Conservation (phyloP, 2,329 filamentous ascomycete genomes). For the Sarocladium strictum region DNA sequence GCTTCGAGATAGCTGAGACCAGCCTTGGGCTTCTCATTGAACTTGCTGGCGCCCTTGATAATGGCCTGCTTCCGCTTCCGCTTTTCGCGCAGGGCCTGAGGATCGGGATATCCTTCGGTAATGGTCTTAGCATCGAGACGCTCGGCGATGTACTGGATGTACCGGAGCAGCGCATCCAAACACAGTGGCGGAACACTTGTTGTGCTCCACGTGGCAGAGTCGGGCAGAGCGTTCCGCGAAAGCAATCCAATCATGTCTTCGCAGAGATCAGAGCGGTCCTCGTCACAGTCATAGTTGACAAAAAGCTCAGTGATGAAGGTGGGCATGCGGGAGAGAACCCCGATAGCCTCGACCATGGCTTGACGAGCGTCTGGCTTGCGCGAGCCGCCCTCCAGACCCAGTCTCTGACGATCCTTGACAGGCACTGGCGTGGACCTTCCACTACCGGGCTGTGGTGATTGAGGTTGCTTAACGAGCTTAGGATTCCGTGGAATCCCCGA, state of each 20-base stretch:
- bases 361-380: constrained; percentile 92
- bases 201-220: constrained; percentile 97
- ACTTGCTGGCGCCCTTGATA: constrained; percentile 79
- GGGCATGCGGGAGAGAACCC: constrained; percentile 84
- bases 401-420: constrained; percentile 84
- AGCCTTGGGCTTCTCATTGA: constrained; percentile 90
- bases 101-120: constrained; percentile 61
- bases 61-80: constrained; percentile 80
- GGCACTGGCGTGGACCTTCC: constrained; percentile 86
- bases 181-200: constrained; percentile 95
- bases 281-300: constrained; percentile 96
- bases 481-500: constrained; percentile 89
- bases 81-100: constrained; percentile 60
- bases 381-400: constrained; percentile 86
- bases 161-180: constrained; percentile 83
- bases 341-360: constrained; percentile 96
- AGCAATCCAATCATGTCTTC: constrained; percentile 92
- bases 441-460: constrained; percentile 56
- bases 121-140: constrained; percentile 69
- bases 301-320: constrained; percentile 94
- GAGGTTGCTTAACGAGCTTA: constrained; percentile 72
- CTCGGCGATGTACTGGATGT: constrained; percentile 87
- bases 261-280: constrained; percentile 84
- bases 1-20: constrained; percentile 81
- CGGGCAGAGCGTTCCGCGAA: constrained; percentile 89